These are phyloP conservation scores for Comarum palustre DNA, from an alignment of 306 rosid species.

Conservation along the genomic window DNA sequence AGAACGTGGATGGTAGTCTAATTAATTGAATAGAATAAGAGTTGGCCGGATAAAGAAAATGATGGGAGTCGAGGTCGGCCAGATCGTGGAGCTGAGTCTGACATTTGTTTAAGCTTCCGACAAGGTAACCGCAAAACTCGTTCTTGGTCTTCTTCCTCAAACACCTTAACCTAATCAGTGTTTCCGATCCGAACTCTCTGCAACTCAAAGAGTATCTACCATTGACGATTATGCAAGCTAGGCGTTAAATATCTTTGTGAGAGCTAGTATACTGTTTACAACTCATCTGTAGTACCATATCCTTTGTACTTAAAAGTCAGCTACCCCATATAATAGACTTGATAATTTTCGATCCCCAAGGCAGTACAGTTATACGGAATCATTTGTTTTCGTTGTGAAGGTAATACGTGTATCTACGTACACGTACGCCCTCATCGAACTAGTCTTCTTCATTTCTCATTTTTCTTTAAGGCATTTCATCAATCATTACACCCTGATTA, in stretches of 20 bases:
- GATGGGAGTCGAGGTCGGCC: slow-evolving; percentile 35
- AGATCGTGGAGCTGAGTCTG: slow-evolving; percentile 68
- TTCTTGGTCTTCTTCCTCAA: slow-evolving; percentile 35
- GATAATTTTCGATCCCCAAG: neutral
- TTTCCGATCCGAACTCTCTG: neutral
- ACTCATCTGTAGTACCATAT: slow-evolving; percentile 13
- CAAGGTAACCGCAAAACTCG: slow-evolving; percentile 55
- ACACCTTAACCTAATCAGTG: slow-evolving; percentile 25
- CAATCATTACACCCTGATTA: neutral
- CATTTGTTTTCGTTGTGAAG: neutral
- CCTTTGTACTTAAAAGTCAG: neutral
- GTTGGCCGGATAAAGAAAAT: slow-evolving; percentile 32
- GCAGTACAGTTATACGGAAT: neutral
- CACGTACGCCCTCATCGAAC: neutral
- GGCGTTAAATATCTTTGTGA: neutral
- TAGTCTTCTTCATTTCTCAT: neutral
- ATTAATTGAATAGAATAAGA: slow-evolving; percentile 34
- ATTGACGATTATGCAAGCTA: neutral
- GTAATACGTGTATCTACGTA: neutral
- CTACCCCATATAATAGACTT: neutral
- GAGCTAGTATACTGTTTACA: neutral
- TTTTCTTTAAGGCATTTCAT: neutral
- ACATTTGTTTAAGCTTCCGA: slow-evolving; percentile 40
- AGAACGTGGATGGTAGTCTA: slow-evolving; percentile 60
- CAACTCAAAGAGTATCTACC: neutral